A percentile compares a stretch with the other conserved stretches of the same genome.
Evolutionary conservation across 1,139 yeast genomes (phyloP).

Genomic region (Taiozyma onychis): DNA sequence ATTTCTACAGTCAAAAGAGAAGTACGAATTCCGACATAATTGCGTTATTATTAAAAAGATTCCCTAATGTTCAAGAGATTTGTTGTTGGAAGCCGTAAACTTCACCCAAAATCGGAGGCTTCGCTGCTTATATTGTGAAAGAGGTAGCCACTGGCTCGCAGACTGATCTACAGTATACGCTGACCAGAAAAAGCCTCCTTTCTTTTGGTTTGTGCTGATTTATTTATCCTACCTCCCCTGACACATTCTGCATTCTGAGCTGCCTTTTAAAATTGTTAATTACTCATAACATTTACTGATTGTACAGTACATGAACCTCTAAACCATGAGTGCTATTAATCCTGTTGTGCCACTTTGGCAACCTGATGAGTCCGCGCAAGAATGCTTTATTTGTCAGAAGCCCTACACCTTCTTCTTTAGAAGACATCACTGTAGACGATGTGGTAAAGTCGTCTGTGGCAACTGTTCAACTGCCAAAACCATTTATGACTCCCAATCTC

Average conservation of each 20-base stretch:
- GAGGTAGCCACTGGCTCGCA: background rate
- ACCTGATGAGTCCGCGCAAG: conserved; percentile 52
- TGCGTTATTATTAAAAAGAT: background rate
- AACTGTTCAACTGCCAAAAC: conserved; percentile 49
- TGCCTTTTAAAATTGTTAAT: no score
- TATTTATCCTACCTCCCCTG: background rate
- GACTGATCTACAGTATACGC: background rate
- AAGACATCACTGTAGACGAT: conserved; percentile 83
- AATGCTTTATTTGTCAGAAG: conserved; percentile 59
- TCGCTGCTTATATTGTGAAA: background rate
- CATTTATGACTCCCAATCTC: conserved; percentile 37
- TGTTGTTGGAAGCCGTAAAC: background rate
- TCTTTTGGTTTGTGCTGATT: background rate
- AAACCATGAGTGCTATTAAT: background rate
- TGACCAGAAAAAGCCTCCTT: no score
- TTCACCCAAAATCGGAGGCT: background rate
- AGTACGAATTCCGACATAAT: background rate
- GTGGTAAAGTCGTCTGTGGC: conserved; percentile 76
- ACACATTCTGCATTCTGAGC: background rate
- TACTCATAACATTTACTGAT: background rate
- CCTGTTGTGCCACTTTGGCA: conserved; percentile 55
- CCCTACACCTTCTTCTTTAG: conserved; percentile 64
- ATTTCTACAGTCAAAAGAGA: background rate
- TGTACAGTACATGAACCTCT: background rate
- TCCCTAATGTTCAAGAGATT: background rate